phyloP scores from a whole-genome alignment of 306 rosid genomes.

The Citrullus colocynthis region DNA sequence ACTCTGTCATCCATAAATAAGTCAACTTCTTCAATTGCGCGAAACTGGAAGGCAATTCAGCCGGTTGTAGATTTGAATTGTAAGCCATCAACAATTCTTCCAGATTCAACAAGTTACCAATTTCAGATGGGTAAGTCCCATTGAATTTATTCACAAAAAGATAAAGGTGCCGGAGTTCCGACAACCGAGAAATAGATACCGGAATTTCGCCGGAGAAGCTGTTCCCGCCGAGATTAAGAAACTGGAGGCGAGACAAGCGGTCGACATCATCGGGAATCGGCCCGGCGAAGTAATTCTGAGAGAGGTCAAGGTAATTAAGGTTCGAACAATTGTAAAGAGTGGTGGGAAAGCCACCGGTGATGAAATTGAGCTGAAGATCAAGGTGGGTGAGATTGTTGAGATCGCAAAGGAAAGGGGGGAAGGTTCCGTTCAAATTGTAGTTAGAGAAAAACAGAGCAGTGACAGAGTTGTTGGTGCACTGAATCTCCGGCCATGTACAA shows the following conservation, averaged over 20 bases:
- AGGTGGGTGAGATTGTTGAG: constrained; percentile 43
- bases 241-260: constrained; percentile 19
- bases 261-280: constrained; percentile 35
- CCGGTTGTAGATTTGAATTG: constrained; percentile 8
- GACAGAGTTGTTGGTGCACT: constrained; percentile 34
- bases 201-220: constrained; percentile 50
- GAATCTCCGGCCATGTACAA: constrained; percentile 47
- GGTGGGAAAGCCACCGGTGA: constrained; percentile 45
- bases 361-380: constrained; percentile 16
- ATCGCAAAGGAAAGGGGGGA: constrained; percentile 59
- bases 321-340: constrained; percentile 42
- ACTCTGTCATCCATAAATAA: constrained; percentile 7
- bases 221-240: constrained; percentile 31
- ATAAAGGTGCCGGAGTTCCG: constrained; percentile 23
- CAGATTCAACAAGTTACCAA: constrained; percentile 47
- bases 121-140: constrained; percentile 42
- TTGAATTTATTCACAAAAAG: constrained; percentile 16
- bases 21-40: constrained; percentile 41
- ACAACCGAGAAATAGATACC: constrained; percentile 25
- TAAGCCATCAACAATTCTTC: constrained; percentile 21
- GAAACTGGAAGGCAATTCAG: constrained; percentile 24
- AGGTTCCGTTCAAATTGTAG: constrained; percentile 8
- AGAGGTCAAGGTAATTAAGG: constrained; percentile 31
- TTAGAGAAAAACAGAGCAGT: constrained; percentile 13
- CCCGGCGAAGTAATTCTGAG: constrained; percentile 33